phyloP scores from a whole-genome alignment of 257 asterid species.

The Leonotis leonurus region DNA sequence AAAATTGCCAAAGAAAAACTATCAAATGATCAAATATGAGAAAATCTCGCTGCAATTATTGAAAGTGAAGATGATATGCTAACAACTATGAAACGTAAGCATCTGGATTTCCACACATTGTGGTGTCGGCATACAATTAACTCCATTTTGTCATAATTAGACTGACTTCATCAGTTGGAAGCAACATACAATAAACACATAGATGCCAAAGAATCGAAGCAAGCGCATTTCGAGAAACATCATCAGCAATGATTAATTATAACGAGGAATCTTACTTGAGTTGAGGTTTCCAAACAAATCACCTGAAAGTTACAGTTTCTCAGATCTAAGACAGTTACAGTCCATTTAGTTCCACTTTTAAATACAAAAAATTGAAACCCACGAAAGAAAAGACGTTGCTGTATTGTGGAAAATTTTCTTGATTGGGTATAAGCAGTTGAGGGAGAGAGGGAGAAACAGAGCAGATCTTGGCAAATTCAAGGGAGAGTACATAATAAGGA shows the following conservation, averaged over 20 bases:
- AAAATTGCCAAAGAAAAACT: background rate
- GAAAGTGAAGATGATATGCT: background rate
- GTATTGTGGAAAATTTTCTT: background rate
- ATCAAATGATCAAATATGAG: background rate
- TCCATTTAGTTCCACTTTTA: constrained; percentile 7
- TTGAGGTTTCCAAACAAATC: constrained; percentile 6
- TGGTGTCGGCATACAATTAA: background rate
- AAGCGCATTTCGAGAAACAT: background rate
- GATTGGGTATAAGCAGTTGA: constrained; percentile 1
- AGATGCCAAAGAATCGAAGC: constrained; percentile 4
- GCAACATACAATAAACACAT: background rate
- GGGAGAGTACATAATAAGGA: background rate
- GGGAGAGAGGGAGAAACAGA: constrained; percentile 14
- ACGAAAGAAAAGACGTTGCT: background rate
- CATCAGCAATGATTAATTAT: background rate
- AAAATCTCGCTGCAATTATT: background rate
- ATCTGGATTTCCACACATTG: background rate
- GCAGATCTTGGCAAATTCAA: constrained; percentile 23
- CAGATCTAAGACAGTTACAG: constrained; percentile 24
- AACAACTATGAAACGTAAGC: background rate
- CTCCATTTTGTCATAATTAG: background rate
- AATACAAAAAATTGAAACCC: background rate
- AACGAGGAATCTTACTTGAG: background rate
- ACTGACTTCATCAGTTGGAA: constrained; percentile 4
- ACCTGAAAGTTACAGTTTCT: constrained; percentile 27